Evolutionary conservation across 495 filamentous ascomycete genomes (phyloP).

Genomic region (Talaromyces nanjingensis): DNA sequence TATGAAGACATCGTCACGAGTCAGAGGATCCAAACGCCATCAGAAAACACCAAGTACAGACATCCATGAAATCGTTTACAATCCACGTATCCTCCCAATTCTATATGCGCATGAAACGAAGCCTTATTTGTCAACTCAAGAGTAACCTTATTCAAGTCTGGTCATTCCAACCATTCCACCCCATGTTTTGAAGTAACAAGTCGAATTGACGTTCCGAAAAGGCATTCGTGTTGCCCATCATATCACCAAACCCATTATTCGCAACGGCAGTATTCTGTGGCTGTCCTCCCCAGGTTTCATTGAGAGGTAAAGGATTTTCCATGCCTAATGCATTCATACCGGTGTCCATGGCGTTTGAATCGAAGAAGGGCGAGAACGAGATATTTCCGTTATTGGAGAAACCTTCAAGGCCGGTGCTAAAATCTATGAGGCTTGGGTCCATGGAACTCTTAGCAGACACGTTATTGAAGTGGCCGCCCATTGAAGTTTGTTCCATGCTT

Average conservation of each 20-base stretch:
- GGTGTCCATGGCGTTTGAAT: background rate
- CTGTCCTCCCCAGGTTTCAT: slow-evolving; percentile 12
- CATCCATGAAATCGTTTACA: background rate
- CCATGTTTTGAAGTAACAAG: slow-evolving; percentile 19
- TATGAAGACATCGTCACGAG: slow-evolving; percentile 1
- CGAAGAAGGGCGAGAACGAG: slow-evolving; percentile 1
- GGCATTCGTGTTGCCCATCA: slow-evolving; percentile 12
- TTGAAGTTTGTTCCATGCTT: slow-evolving; percentile 19
- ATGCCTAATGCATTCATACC: slow-evolving; percentile 12
- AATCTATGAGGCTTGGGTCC: background rate
- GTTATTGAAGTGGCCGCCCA: slow-evolving; percentile 6
- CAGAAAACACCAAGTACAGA: background rate
- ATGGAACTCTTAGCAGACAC: background rate
- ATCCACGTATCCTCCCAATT: background rate
- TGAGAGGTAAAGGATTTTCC: slow-evolving; percentile 20
- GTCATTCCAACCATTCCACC: slow-evolving; percentile 24
- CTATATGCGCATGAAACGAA: background rate
- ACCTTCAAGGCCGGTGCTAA: slow-evolving; percentile 14
- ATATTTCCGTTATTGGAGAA: background rate
- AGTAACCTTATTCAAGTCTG: background rate
- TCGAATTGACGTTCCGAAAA: slow-evolving; percentile 32
- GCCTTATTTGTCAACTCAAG: background rate
- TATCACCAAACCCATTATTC: background rate
- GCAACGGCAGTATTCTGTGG: background rate
- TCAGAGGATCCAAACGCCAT: background rate